Conservation (phyloP, 2,329 filamentous ascomycete species). For the Trichoderma polysporum region DNA sequence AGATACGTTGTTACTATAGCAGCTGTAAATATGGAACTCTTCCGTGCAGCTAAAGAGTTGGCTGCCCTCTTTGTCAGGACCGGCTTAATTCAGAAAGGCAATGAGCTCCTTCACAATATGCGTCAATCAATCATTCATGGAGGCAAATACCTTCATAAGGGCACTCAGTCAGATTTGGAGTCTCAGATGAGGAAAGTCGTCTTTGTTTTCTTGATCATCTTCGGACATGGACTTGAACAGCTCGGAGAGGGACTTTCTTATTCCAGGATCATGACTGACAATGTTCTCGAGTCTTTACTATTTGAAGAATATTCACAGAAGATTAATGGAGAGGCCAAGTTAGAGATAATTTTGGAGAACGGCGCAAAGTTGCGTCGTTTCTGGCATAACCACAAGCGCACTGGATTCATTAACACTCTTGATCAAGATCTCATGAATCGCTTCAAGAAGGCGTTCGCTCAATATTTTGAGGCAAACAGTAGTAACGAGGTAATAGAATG, state of each 20-base stretch:
- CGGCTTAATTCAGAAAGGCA: background rate
- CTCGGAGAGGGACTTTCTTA: conserved; percentile 28
- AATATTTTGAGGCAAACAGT: background rate
- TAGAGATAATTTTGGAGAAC: background rate
- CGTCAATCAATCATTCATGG: background rate
- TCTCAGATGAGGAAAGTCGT: conserved; percentile 37
- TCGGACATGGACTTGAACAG: conserved; percentile 42
- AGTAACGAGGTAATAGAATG: conserved; percentile 25
- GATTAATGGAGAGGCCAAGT: background rate
- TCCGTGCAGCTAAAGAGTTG: background rate
- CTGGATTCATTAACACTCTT: background rate
- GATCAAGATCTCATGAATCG: background rate
- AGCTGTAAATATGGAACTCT: background rate
- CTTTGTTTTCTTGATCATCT: conserved; percentile 47
- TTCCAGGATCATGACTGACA: background rate
- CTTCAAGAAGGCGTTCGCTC: background rate
- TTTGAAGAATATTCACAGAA: background rate
- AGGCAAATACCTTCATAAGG: background rate
- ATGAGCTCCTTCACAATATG: background rate
- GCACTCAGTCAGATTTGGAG: conserved; percentile 31
- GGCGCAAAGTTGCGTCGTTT: background rate
- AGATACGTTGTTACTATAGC: background rate
- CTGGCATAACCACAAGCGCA: background rate
- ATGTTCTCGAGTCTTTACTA: background rate
- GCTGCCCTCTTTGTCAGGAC: background rate